phyloP scores from a whole-genome alignment of 2,329 filamentous ascomycete genomes.

The Penicillium capsulatum region DNA sequence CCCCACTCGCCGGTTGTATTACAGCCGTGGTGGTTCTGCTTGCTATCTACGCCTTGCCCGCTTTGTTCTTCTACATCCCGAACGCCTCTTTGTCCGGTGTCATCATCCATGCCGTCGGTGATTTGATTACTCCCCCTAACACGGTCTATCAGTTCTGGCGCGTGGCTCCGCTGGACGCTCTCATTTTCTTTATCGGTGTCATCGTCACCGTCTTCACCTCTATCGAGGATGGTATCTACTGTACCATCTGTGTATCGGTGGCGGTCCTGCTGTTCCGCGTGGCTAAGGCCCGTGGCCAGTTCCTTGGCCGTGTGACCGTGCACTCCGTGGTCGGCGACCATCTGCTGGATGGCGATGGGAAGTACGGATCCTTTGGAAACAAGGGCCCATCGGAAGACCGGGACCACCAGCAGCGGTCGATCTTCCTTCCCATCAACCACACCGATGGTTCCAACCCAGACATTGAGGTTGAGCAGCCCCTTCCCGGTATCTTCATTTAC shows the following conservation, averaged over 20 bases:
- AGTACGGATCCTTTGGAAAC: slow-evolving; percentile 54
- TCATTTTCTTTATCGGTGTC: slow-evolving; percentile 92
- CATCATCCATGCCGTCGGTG: slow-evolving; percentile 93
- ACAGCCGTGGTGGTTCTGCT: slow-evolving; percentile 81
- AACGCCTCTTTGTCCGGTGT: slow-evolving; percentile 75
- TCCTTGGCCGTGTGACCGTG: slow-evolving; percentile 77
- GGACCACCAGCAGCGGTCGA: slow-evolving; percentile 60
- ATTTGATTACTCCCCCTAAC: slow-evolving; percentile 86
- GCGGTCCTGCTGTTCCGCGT: slow-evolving; percentile 78
- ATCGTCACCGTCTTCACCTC: slow-evolving; percentile 80
- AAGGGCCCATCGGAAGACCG: slow-evolving; percentile 34
- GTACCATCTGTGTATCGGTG: slow-evolving; percentile 71
- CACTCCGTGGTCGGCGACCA: slow-evolving; percentile 80
- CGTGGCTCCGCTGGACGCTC: slow-evolving; percentile 80
- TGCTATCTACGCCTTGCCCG: slow-evolving; percentile 81
- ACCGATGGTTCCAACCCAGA: slow-evolving; percentile 87
- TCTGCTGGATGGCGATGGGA: slow-evolving; percentile 60
- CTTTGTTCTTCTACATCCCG: slow-evolving; percentile 92
- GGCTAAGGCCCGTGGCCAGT: slow-evolving; percentile 74
- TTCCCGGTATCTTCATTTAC: slow-evolving; percentile 93
- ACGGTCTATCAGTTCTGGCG: slow-evolving; percentile 94
- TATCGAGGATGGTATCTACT: slow-evolving; percentile 92
- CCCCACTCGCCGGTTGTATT: slow-evolving; percentile 83
- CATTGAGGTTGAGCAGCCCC: slow-evolving; percentile 72
- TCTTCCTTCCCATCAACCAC: slow-evolving; percentile 84